Base-by-base conservation (phyloP, 768 basidiomycete genomes). In the Tulasnella sp. region DNA sequence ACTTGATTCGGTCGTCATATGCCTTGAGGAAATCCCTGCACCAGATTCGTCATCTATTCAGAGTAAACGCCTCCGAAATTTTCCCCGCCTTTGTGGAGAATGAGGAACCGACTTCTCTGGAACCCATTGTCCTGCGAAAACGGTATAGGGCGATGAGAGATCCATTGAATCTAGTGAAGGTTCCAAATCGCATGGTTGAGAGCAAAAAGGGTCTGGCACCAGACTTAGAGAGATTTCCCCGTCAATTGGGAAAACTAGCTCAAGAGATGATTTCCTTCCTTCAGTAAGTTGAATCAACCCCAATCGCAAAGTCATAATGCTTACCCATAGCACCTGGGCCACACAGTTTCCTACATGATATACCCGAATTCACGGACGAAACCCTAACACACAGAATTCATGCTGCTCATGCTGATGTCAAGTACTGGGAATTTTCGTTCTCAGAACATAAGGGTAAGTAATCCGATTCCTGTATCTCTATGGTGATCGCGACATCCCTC, bases 391-490 rank as follows among this genome's bases (percentile, higher is more conserved):
- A 75, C 1, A 79, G 80, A 3, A 79, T 84, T 49, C 57, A 72
- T 48, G 73, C 76, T 9, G 80, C 85, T 45, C 77, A 82, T 61
- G 75, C 76, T 0, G 81, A 86, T 62, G 66, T 85, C 31, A 77
- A 75, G 79, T 83, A 83, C 56, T 83, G 83, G 83, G 72, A 81
- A 9, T 80, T 78, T 35, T 83, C 80, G 60, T 64, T 86, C 43
- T 70, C 69, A 54, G 75, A 75, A 51, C 84, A 83, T 58, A 63
- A 70, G 58, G 75, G 80, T 77, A 57, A 49, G 66, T 32, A 5
- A 20, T 19, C 58, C 29, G 13, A 20, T n/a, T n/a, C n/a, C n/a
- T n/a, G n/a, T n/a, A n/a, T n/a, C n/a, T n/a, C n/a, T n/a, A n/a
- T n/a, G n/a, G n/a, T n/a, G n/a, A n/a, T n/a, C n/a, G n/a, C n/a